phyloP scores from a whole-genome alignment of 2,329 filamentous ascomycete species.

The Verticillium tricorpus region DNA sequence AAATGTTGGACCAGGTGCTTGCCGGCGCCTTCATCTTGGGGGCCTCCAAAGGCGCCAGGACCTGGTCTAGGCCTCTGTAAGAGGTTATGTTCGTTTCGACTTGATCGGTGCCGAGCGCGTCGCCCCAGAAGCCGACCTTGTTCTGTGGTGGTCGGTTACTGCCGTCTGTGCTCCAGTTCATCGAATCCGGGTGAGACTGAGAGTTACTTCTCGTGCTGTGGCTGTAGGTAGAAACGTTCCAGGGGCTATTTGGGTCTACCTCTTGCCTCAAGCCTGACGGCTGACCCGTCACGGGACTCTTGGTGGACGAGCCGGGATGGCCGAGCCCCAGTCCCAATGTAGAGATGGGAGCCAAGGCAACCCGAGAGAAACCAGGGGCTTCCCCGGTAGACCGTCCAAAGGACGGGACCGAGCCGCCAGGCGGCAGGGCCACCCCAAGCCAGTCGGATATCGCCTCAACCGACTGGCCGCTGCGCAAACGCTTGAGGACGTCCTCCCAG shows the following conservation, averaged over 20 bases:
- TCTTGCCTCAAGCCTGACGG: slow-evolving; percentile 29
- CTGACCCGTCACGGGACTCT: slow-evolving; percentile 26
- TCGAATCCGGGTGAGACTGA: slow-evolving; percentile 31
- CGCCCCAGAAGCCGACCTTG: slow-evolving; percentile 46
- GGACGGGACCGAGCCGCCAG: slow-evolving; percentile 22
- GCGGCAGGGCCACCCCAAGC: slow-evolving; percentile 32
- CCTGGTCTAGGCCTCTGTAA: slow-evolving; percentile 39
- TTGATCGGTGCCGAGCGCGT: slow-evolving; percentile 32
- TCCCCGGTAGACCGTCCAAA: slow-evolving; percentile 20
- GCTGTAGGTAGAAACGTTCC: slow-evolving; percentile 43
- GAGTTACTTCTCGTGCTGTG: slow-evolving; percentile 43
- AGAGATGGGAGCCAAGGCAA: not conserved
- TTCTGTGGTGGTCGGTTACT: slow-evolving; percentile 33
- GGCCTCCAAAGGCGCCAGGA: slow-evolving; percentile 41
- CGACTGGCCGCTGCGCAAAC: slow-evolving; percentile 48
- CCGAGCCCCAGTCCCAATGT: not conserved
- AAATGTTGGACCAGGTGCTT: slow-evolving; percentile 57
- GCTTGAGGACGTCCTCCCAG: slow-evolving; percentile 50
- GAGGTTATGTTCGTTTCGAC: slow-evolving; percentile 24
- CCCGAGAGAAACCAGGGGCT: slow-evolving; percentile 11
- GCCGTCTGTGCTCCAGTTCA: slow-evolving; percentile 40
- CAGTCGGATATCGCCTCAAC: slow-evolving; percentile 53
- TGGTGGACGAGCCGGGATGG: slow-evolving; percentile 10
- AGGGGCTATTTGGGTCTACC: slow-evolving; percentile 39
- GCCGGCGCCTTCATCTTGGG: slow-evolving; percentile 38